phyloP scores from a whole-genome alignment of 2,329 filamentous ascomycete genomes.

The Paecilomyces variotii region DNA sequence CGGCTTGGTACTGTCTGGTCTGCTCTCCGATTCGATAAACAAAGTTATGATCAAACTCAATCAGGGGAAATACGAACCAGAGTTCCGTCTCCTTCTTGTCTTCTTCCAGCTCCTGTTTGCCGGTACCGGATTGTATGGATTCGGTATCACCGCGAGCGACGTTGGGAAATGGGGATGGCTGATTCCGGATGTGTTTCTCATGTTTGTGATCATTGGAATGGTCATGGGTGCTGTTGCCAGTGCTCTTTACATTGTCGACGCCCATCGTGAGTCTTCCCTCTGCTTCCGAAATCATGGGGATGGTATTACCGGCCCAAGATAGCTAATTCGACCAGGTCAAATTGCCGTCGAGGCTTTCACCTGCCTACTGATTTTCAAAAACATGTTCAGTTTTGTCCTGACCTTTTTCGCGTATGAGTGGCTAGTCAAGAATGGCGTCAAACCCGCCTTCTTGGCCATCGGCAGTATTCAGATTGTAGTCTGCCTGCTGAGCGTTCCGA shows the following conservation, averaged over 20 bases:
- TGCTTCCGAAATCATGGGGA: slow-evolving; percentile 1
- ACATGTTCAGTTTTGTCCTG: slow-evolving; percentile 80
- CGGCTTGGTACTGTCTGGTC: slow-evolving; percentile 68
- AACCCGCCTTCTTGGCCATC: slow-evolving; percentile 59
- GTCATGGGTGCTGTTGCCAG: slow-evolving; percentile 81
- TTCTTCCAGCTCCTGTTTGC: slow-evolving; percentile 73
- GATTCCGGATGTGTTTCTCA: slow-evolving; percentile 74
- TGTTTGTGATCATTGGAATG: slow-evolving; percentile 78
- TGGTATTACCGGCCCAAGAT: neutral
- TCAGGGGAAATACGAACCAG: slow-evolving; percentile 77
- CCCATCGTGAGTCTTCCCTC: slow-evolving; percentile 58
- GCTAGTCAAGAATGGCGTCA: slow-evolving; percentile 55
- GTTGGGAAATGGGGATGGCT: slow-evolving; percentile 59
- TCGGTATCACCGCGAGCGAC: slow-evolving; percentile 63
- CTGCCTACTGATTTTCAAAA: slow-evolving; percentile 86
- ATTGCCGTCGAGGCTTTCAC: slow-evolving; percentile 84
- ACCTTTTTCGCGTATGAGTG: slow-evolving; percentile 81
- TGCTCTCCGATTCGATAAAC: slow-evolving; percentile 65
- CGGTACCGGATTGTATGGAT: slow-evolving; percentile 73
- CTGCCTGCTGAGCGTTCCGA: slow-evolving; percentile 65
- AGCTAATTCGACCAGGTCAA: slow-evolving; percentile 47
- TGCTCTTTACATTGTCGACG: slow-evolving; percentile 85
- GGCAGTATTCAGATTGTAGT: slow-evolving; percentile 69
- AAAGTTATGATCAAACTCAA: slow-evolving; percentile 65
- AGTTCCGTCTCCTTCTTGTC: slow-evolving; percentile 78